Base-by-base conservation (phyloP, 2,329 filamentous ascomycete species). In the Balansia obtecta region DNA sequence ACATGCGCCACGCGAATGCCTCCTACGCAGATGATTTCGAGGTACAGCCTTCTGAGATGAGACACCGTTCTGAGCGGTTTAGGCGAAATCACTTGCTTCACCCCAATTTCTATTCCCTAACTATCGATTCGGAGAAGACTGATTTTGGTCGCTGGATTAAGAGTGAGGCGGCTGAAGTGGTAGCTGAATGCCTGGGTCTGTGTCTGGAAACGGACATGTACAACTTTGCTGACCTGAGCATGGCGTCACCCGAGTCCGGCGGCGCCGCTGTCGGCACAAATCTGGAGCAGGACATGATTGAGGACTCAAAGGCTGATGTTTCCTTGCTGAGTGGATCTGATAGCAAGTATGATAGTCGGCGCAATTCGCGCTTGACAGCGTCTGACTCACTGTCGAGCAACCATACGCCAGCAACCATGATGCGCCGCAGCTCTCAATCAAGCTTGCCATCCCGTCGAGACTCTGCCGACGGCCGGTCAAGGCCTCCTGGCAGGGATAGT, bases 51-150 rank as follows among this genome's bases (percentile, higher is more conserved):
- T 82, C 82, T 4, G 82, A 90, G 57, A 88, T 93, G 50, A 75
- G 86, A 5, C 79, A 84, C 58, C 76, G 86, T 46, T 90, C 85
- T 2, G 86, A 91, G 58, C 76, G 76, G 18, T 90, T 88, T 62
- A 76, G 85, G 38, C 78, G 81, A 55, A 77, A 79, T 37, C 88
- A 93, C 65, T 66, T 88, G 6, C 68, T 93, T 15, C 87, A 93
- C 62, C 83, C 86, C n/a, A 90, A 90, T 63, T 91, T 93, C 64
- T 90, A 87, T 62, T 83, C 76, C 38, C 74, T 86, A 43, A 91
- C 86, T 0, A 76, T 87, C 45, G 87, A 93, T 54, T 85, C 87
- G 2, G 87, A 93, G 63, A 79, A 89, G 61, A 82, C 75, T 0
- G 86, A 93, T 59, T 76, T 80, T 53, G 82, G 83, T 41, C 80